Evolutionary conservation across 805 yeast species (phyloP), one percentile per base, ranked within the genome.

Genomic region (Gaillardinia entomophila): DNA sequence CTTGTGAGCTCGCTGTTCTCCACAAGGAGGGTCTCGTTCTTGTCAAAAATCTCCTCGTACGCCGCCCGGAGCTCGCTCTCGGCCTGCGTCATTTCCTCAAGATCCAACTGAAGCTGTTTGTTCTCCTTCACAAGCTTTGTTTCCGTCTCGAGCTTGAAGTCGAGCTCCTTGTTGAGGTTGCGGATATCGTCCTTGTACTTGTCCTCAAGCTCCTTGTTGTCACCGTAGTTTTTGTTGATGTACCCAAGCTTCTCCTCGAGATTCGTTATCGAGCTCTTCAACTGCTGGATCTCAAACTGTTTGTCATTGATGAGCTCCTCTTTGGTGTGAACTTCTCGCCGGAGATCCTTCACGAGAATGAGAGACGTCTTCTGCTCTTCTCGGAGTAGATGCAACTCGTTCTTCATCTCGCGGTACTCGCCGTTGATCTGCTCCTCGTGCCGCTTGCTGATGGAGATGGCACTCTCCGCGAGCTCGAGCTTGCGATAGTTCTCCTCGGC

Each of bases 391-490:
- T 36, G 70, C 60, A 23, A 73, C 56, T 44, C 81, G 30, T 40
- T 55, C 34, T 41, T 52, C 8, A 43, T 36, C 12, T 53, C 84
- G 13, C 55, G 49, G 32, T 76, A 56, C 38, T 85, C 86, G 29
- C 62, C 61, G 30, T 55, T 59, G 4, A 80, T 66, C 24, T 62
- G 47, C 33, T 68, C 68, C 49, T 82, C 89, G 10, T 79, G 75
- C 44, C 84, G 63, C 42, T 74, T 68, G 6, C 86, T 76, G 28
- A 77, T 70, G 32, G 71, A 65, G 2, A 82, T 75, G 4, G 85
- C 82, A 30, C 79, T 68, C 49, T 89, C 96, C 2, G 92, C 89
- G 31, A 75, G 71, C 46, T 87, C 94, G 16, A 88, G 63, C 46
- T 84, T 83, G 36, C 68, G 66, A 44, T 71, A 76, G 51, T 85